Evolutionary conservation across 129 eudicot genomes (phyloP).

Genomic region (Flaveria linearis): DNA sequence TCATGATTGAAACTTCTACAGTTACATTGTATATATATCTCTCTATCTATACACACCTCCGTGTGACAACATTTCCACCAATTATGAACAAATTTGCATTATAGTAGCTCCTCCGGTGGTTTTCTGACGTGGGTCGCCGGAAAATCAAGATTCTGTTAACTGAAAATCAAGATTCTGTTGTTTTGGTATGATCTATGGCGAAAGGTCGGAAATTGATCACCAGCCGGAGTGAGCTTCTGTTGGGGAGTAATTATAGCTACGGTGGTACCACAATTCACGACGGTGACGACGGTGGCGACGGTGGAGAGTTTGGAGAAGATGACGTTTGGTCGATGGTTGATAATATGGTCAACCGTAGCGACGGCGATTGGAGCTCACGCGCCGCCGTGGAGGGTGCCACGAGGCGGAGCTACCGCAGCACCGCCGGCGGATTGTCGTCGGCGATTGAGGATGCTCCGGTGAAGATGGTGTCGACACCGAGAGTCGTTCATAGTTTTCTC

Average conservation of each 20-base stretch:
- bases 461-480: constrained; percentile 35
- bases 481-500: constrained; percentile 66
- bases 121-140: constrained; percentile 33
- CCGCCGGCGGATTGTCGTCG: constrained; percentile 61
- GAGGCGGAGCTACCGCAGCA: constrained; percentile 25
- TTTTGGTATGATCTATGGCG: constrained; percentile 56
- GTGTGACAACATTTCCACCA: constrained; percentile 20
- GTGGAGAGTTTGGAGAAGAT: constrained; percentile 63
- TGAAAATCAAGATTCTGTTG: neutral
- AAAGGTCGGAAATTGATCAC: constrained; percentile 65
- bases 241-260: constrained; percentile 48
- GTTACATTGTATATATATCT: constrained; percentile 38
- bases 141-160: constrained; percentile 23
- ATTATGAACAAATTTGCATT: constrained; percentile 28
- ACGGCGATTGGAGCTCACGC: constrained; percentile 56
- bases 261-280: constrained; percentile 26
- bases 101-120: neutral
- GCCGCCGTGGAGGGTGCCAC: constrained; percentile 25
- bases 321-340: constrained; percentile 82
- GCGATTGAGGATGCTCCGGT: constrained; percentile 44
- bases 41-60: constrained; percentile 6
- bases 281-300: constrained; percentile 34
- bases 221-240: constrained; percentile 66
- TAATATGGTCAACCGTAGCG: constrained; percentile 35
- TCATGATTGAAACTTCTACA: constrained; percentile 18